Base-by-base conservation (phyloP, 2,329 filamentous ascomycete species). In the Fusarium sacchari region DNA sequence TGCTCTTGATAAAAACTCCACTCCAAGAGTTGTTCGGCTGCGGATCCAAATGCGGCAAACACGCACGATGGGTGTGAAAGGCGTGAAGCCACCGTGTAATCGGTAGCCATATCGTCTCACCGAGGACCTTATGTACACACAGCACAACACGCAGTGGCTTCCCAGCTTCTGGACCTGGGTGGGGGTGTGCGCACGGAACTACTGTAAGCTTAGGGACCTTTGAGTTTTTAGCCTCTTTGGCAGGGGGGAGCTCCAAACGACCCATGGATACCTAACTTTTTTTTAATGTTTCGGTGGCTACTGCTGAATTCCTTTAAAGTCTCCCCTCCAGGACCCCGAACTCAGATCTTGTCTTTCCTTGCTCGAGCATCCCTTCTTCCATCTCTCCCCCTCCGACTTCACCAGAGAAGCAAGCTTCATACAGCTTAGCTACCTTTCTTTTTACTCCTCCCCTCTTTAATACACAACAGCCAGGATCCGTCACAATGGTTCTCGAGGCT, bases 401-500 rank as follows among this genome's bases (percentile, higher is more conserved):
- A 13, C 8, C 32, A 40, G 34, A 40, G 34, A 40, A 64, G 64
- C 66, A 69, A 64, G 58, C 50, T 58, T 39, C 40, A 47, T 28
- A 72, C 55, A 66, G 39, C 53, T 53, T 71, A 56, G 70, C 46
- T 71, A 34, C 56, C 55, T 22, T 30, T 28, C 46, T 28, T 37
- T 49, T 55, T 53, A 22, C 32, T 42, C 43, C 50, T n/a, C 32
- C 32, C 28, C n/a, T n/a, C 42, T 49, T 20, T 24, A n/a, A n/a
- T 20, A 5, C 24, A 15, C 24, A 40, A 20, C 7, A 47, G 17
- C 40, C 37, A 37, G 32, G 42, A 59, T 32, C 72, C 65, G 66
- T 61, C 76, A 88, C 83, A 72, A 91, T 90, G 88, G 82, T 83
- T 78, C 86, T 92, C 76, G 80, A 88, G 78, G 81, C 90, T 76